Evolutionary conservation across 768 basidiomycete genomes (phyloP).

Genomic region (Gelatoporia subvermispora): DNA sequence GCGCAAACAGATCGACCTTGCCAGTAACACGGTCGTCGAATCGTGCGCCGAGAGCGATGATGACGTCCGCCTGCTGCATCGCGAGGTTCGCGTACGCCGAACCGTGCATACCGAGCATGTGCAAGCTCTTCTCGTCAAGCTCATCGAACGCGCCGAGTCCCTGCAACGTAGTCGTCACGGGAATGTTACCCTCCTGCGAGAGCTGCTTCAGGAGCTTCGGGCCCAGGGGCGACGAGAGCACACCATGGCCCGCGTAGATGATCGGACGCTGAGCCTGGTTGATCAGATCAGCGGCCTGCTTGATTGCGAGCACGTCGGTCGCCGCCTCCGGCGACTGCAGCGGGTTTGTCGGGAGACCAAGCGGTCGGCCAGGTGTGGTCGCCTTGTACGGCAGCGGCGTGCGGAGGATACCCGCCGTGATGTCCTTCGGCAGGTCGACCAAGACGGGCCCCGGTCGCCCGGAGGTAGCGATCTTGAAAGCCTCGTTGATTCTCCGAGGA

Average conservation of each 20-base stretch:
- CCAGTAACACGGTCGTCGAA: slow-evolving; percentile 99
- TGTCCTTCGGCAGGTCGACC: slow-evolving; percentile 98
- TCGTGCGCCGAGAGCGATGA: slow-evolving; percentile 93
- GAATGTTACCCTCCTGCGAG: slow-evolving; percentile 83
- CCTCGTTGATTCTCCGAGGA: slow-evolving; percentile 94
- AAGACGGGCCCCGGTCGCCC: slow-evolving; percentile 97
- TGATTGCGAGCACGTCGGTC: slow-evolving; percentile 61
- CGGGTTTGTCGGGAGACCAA: slow-evolving; percentile 74
- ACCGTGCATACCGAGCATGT: slow-evolving; percentile 99
- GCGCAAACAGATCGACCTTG: slow-evolving; percentile 84
- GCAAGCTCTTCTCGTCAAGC: slow-evolving; percentile 75
- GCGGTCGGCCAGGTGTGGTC: slow-evolving; percentile 74
- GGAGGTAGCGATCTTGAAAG: slow-evolving; percentile 97
- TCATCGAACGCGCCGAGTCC: slow-evolving; percentile 97
- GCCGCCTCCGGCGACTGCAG: slow-evolving; percentile 51
- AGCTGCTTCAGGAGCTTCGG: slow-evolving; percentile 79
- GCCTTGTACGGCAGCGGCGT: slow-evolving; percentile 81
- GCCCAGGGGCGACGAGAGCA: slow-evolving; percentile 77
- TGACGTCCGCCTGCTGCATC: slow-evolving; percentile 96
- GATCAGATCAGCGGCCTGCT: slow-evolving; percentile 85
- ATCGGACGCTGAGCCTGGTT: slow-evolving; percentile 88
- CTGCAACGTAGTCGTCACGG: slow-evolving; percentile 94
- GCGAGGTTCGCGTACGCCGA: slow-evolving; percentile 95
- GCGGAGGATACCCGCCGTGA: slow-evolving; percentile 88
- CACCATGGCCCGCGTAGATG: slow-evolving; percentile 90